Base-by-base conservation (phyloP, 2,329 filamentous ascomycete genomes). In the Pseudopyricularia javanii region DNA sequence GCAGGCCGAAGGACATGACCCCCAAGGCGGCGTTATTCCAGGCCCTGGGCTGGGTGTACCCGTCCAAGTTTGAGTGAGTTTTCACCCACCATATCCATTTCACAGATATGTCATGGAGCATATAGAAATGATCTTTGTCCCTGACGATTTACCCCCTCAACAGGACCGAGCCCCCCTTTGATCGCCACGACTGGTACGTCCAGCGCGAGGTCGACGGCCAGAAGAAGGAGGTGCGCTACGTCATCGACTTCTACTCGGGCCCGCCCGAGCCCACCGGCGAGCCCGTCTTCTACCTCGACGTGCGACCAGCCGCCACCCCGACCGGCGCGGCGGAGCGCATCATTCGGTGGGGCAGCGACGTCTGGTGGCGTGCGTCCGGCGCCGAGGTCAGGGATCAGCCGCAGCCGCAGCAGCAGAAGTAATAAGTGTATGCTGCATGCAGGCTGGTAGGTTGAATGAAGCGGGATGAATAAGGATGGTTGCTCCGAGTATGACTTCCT, bases 101-200 rank as follows among this genome's bases (percentile, higher is more conserved):
- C n/a, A n/a, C n/a, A n/a, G n/a, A n/a, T n/a, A n/a, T n/a, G n/a
- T n/a, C n/a, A n/a, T n/a, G n/a, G n/a, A n/a, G n/a, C n/a, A n/a
- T n/a, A n/a, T n/a, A n/a, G n/a, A n/a, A n/a, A n/a, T n/a, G n/a
- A 9, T 4, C 40, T 3, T 20, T 4, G 7, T 2, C 3, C 14
- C 43, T 47, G 28, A 47, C 12, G 9, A 6, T 2, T 7, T 12
- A 7, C 28, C 28, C 3, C 20, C 20, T 22, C 43, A 14, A 33
- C 57, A 88, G 85, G 5, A 83, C 85, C 7, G 85, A 89, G 52
- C 86, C 89, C 11, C 93, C 93, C 1, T 98, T 98, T 62, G 93
- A 98, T 68, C 82, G 93, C 56, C 93, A 98, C 66, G 93, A 98
- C 66, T 98, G 93, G 93, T 97, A 85, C 64, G 87, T 98, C 43